Base-by-base conservation (phyloP, 2,329 filamentous ascomycete species). In the Fusarium sp. region DNA sequence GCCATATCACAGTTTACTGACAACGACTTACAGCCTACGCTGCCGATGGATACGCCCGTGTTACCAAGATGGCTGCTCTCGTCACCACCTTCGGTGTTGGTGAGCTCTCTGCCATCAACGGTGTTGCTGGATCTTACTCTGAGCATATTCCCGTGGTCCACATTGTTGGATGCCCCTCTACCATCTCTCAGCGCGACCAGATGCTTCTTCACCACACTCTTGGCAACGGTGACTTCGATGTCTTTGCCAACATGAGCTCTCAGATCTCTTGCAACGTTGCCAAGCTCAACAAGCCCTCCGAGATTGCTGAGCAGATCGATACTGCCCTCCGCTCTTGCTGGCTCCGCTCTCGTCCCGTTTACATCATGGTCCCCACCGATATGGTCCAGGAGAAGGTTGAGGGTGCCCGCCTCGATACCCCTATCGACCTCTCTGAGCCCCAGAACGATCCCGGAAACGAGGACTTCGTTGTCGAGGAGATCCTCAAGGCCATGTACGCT, bases 281-380 rank as follows among this genome's bases (percentile, higher is more conserved):
- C 57, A 90, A 91, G 74, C 85, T 97, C 60, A 90, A 89, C 76
- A 86, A 92, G 68, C 88, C 91, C 2, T 80, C 85, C 62, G 90
- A 92, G 70, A 92, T 92, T 44, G 90, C 93, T 12, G 83, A 84
- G 16, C 88, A 94, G 75, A 94, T 97, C 72, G 94, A 97, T 78
- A 86, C 92, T 74, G 89, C 91, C 6, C 85, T 97, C 29, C 87
- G 87, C 32, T 86, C 94, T 80, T 96, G 93, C 78, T 93, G 88
- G 82, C 80, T 93, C 46, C 84, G 87, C 60, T 93, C 90, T 65
- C 87, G 92, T 22, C 94, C 94, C 4, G 92, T 97, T 52, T 97
- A 97, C 80, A 90, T 97, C 73, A 91, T 91, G 77, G 83, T 97
- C 11, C 93, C 94, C 4, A 93, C 92, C 18, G 93, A 97, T 77